Evolutionary conservation across 192 early-diverging fungal species (phyloP).

Genomic region (Phlyctochytrium bullatum): DNA sequence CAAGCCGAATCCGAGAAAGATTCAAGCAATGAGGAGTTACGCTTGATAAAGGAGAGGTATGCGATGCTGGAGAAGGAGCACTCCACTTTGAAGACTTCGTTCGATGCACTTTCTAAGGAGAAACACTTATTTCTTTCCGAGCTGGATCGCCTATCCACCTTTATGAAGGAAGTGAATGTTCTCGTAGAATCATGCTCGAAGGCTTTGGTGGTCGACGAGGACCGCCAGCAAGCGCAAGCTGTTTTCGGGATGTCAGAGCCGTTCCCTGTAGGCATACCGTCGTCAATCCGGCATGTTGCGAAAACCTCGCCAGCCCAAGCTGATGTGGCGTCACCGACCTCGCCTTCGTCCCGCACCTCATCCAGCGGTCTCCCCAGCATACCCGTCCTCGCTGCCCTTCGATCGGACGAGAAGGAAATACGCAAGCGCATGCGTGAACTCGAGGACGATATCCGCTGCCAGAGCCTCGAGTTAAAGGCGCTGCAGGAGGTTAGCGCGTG

Average conservation of each 20-base stretch:
- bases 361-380: not conserved
- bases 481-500: slow-evolving; percentile 12
- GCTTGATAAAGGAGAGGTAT: not conserved
- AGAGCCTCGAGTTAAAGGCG: slow-evolving; percentile 23
- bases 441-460: slow-evolving; percentile 47
- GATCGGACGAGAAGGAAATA: slow-evolving; percentile 26
- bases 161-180: slow-evolving; percentile 27
- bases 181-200: slow-evolving; percentile 24
- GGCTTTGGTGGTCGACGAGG: slow-evolving; percentile 16
- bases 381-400: slow-evolving; percentile 13
- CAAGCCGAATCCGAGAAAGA: not conserved
- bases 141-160: slow-evolving; percentile 21
- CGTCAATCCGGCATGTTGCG: not conserved
- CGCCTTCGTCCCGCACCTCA: slow-evolving; percentile 12
- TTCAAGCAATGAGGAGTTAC: not conserved
- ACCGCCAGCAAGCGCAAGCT: not conserved
- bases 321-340: not conserved
- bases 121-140: slow-evolving; percentile 14
- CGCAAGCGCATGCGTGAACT: slow-evolving; percentile 34
- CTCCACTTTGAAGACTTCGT: slow-evolving; percentile 4
- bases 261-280: not conserved
- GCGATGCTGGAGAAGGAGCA: slow-evolving; percentile 19
- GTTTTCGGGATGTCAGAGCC: too few species aligned
- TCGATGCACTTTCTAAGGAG: slow-evolving; percentile 19
- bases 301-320: too few species aligned